Conservation (phyloP, 805 yeast genomes). For the Saccharomycopsis sp. region DNA sequence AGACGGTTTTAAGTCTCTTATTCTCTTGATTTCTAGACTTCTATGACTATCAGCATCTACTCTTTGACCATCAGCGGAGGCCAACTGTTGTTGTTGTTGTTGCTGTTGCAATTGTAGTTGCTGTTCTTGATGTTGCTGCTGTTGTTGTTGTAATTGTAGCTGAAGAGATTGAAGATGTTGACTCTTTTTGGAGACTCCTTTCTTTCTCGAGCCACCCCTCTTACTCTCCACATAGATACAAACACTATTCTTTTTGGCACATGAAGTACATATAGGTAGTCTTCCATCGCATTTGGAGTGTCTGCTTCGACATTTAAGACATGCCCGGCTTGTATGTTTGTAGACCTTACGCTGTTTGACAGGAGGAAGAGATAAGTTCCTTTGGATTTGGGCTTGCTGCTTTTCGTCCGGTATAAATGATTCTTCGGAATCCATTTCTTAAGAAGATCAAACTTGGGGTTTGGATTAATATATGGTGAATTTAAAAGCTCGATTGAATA, state of each 20-base stretch:
- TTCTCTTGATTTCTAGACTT: not conserved
- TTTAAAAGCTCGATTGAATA: too few relatives aligned
- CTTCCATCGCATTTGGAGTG: conserved; percentile 47
- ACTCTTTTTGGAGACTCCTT: conserved; percentile 35
- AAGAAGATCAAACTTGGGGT: too few relatives aligned
- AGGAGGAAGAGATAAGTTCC: conserved; percentile 6
- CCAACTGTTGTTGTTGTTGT: conserved; percentile 11
- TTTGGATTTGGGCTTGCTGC: conserved; percentile 1
- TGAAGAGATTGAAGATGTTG: conserved; percentile 2
- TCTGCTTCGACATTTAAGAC: conserved; percentile 44
- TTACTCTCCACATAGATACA: conserved; percentile 47
- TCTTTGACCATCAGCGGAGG: not conserved
- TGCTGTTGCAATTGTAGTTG: conserved; percentile 4
- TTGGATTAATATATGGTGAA: not conserved
- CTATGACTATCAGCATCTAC: not conserved
- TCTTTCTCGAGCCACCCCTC: conserved; percentile 48
- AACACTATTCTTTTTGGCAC: conserved; percentile 30
- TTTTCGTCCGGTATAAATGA: not conserved
- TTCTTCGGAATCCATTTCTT: not conserved
- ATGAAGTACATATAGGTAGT: conserved; percentile 40
- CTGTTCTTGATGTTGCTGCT: conserved; percentile 12
- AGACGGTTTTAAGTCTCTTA: not conserved
- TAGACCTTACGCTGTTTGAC: conserved; percentile 20
- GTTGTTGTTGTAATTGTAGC: conserved; percentile 1
- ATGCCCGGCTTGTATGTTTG: conserved; percentile 43